A percentile compares a stretch with the other conserved stretches of the same genome.
Evolutionary conservation across 768 basidiomycete species (phyloP).

Genomic region (Hericium alpestre): DNA sequence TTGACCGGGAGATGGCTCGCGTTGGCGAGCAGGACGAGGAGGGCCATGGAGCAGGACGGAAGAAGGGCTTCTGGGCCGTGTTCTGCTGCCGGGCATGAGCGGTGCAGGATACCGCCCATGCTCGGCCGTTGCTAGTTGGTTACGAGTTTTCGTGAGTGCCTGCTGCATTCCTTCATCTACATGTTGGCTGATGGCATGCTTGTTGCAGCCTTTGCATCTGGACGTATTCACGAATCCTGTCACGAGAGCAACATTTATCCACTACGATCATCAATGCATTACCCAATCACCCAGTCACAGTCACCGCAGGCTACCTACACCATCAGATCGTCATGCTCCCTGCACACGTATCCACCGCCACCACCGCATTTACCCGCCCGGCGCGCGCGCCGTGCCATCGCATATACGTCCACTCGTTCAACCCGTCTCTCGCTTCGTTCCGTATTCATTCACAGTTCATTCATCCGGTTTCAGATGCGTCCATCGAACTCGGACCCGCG

Average conservation of each 20-base stretch:
- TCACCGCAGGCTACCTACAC: background rate
- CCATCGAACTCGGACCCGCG: background rate
- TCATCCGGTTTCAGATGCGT: background rate
- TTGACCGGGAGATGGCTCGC: slow-evolving; percentile 53
- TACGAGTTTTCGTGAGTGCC: too few species aligned
- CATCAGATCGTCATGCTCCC: background rate
- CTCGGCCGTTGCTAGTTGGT: too few species aligned
- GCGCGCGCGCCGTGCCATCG: background rate
- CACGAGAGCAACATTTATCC: slow-evolving; percentile 1
- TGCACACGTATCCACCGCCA: background rate
- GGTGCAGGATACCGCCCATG: background rate
- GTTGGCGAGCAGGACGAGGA: slow-evolving; percentile 55
- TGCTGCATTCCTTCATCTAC: background rate
- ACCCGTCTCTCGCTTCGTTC: background rate
- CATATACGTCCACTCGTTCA: background rate
- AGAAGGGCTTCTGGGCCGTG: slow-evolving; percentile 50
- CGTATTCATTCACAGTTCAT: background rate
- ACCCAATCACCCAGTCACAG: slow-evolving; percentile 3
- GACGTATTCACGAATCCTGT: slow-evolving; percentile 1
- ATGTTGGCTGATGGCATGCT: background rate
- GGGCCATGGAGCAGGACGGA: slow-evolving; percentile 39
- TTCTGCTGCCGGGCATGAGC: slow-evolving; percentile 60
- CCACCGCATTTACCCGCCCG: background rate
- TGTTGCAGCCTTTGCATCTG: slow-evolving; percentile 3
- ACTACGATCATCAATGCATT: background rate